Conservation (phyloP, 371 early-diverging fungal species). For the Mucor mucedo region DNA sequence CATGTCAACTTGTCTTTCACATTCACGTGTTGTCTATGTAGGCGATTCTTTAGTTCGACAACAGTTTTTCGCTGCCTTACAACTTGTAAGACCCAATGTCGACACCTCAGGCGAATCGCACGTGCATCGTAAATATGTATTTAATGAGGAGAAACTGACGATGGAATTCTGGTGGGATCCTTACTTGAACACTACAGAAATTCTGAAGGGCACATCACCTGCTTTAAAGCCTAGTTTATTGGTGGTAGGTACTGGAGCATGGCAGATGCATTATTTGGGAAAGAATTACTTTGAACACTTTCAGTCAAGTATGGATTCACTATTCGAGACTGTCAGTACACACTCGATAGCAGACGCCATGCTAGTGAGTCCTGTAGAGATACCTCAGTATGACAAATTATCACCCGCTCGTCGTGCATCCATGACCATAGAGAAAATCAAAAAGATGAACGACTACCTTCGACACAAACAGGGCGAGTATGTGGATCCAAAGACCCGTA, state of each 20-base stretch:
- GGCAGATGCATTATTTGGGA: constrained; percentile 59
- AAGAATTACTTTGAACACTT: constrained; percentile 45
- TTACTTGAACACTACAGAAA: constrained; percentile 56
- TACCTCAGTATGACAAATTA: constrained; percentile 38
- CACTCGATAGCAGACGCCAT: constrained; percentile 38
- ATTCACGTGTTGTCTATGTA: constrained; percentile 58
- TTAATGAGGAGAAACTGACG: constrained; percentile 34
- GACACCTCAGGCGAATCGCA: constrained; percentile 42
- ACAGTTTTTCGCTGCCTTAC: constrained; percentile 60
- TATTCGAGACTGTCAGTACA: constrained; percentile 34
- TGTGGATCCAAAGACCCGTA: constrained; percentile 23
- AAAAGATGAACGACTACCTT: constrained; percentile 63
- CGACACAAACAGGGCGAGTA: constrained; percentile 14
- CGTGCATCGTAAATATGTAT: constrained; percentile 36
- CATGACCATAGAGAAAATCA: constrained; percentile 49
- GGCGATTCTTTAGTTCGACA: constrained; percentile 56
- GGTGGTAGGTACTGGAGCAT: constrained; percentile 62
- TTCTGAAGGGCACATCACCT: constrained; percentile 34
- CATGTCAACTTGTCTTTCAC: constrained; percentile 49
- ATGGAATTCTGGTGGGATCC: constrained; percentile 75
- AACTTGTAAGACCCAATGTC: constrained; percentile 39
- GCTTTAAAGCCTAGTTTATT: constrained; percentile 47
- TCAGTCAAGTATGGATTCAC: constrained; percentile 50
- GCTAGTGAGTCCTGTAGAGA: constrained; percentile 46
- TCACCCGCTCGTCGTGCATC: constrained; percentile 42